Evolutionary conservation across 331 rosid species (phyloP), one percentile per base, ranked within the genome.

Genomic region (Malus hybrid): DNA sequence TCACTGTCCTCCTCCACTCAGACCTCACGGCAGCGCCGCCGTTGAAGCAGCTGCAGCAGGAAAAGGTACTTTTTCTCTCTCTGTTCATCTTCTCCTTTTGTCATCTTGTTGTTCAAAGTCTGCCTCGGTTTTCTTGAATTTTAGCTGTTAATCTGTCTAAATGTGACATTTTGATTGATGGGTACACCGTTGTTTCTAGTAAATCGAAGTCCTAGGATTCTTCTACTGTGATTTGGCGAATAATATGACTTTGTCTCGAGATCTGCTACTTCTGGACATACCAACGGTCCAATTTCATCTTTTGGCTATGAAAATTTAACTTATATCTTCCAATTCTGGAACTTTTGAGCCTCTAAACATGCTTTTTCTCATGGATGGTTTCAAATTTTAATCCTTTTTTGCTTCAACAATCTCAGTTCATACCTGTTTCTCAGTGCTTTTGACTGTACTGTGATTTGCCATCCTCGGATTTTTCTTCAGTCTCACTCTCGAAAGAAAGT

Each of bases 11-110:
- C 59, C 71, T n/a, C 59, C 71, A 29, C 29, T 62, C 61, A 19
- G 57, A 39, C 7, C 68, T 72, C 67, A 32, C 36, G 18, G 72
- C 57, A 52, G 57, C 57, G 6, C 57, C 57, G 0, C 10, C 57
- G 7, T 16, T 52, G 57, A 52, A 16, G n/a, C 57, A 42, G 56
- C 56, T 20, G 57, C 57, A 54, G 20, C 13, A 66, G 73, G 15
- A 18, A 5, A 78, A 77, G 81, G 85, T 81, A 61, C 76, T 34
- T 81, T 57, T 7, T 52, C 57, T 77, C 9, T 56, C 57, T 36
- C 68, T 8, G 33, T 72, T 72, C 76, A 24, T 6, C 59, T 46
- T 72, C 42, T 31, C 52, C 52, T 76, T 63, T 46, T 36, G 39
- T 73, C 70, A 55, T 71, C 50, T 61, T 74, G 18, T 74, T 48